These are phyloP conservation scores for Chlamydomonas sp. DNA, from an alignment of 139 green algal species.

Conservation along the genomic window DNA sequence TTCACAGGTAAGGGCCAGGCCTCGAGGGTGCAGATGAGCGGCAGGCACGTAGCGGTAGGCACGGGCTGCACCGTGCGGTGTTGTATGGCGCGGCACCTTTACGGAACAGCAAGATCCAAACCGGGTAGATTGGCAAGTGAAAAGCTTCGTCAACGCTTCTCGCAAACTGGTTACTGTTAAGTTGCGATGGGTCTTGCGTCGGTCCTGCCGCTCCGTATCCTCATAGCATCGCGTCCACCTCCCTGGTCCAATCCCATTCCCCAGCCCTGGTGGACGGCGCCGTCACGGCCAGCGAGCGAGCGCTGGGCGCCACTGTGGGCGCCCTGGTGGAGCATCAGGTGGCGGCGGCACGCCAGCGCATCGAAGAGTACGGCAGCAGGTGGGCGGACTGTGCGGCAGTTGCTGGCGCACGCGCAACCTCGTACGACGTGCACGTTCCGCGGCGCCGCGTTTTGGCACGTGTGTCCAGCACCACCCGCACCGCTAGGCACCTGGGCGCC, in stretches of 20 bases:
- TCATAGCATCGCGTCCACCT: neutral
- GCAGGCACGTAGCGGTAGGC: neutral
- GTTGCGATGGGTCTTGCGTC: no score
- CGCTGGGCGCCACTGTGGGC: constrained; percentile 50
- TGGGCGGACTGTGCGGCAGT: neutral
- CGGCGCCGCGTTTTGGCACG: neutral
- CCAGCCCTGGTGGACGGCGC: constrained; percentile 48
- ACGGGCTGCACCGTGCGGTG: no score
- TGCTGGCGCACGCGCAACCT: neutral
- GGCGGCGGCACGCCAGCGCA: constrained; percentile 25
- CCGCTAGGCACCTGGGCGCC: neutral
- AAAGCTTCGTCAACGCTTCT: no score
- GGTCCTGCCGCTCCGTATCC: neutral
- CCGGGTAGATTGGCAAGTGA: no score
- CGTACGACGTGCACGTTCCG: no score
- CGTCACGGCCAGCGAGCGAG: constrained; percentile 39
- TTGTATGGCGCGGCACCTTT: no score
- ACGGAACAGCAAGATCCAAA: no score
- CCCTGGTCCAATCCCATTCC: no score
- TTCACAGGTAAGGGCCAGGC: neutral
- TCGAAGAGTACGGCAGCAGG: constrained; percentile 55
- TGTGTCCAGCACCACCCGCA: neutral
- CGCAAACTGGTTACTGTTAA: no score
- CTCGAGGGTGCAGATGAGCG: neutral
- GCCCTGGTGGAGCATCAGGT: constrained; percentile 47